A percentile compares a stretch with the other conserved stretches of the same genome.
These are phyloP conservation scores for Podospora fimiseda DNA, from an alignment of 495 filamentous ascomycete genomes.

Conservation along the genomic window DNA sequence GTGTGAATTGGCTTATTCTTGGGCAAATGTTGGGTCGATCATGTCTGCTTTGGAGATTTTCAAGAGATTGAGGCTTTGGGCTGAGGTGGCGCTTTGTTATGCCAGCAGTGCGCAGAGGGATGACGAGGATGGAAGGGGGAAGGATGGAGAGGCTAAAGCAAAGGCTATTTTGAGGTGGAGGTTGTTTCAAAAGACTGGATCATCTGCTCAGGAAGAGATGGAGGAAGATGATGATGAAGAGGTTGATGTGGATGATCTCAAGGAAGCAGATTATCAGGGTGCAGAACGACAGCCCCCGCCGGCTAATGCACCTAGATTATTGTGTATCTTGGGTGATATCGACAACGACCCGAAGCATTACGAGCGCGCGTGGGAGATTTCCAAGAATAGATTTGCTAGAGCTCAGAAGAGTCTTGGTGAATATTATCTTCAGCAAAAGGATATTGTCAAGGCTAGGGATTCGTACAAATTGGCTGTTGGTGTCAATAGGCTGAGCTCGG, in stretches of 20 bases:
- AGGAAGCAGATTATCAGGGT: conserved; percentile 48
- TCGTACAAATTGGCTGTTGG: conserved; percentile 71
- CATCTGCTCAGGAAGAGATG: conserved; percentile 15
- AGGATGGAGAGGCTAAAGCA: conserved; percentile 67
- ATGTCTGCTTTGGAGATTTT: conserved; percentile 93
- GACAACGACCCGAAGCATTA: conserved; percentile 67
- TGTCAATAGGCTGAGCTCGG: conserved; percentile 72
- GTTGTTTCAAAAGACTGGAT: conserved; percentile 58
- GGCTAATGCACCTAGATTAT: conserved; percentile 76
- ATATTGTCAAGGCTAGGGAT: conserved; percentile 62
- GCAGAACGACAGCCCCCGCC: conserved; percentile 63
- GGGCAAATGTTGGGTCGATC: conserved; percentile 80
- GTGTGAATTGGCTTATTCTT: conserved; percentile 83
- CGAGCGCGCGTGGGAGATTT: conserved; percentile 84
- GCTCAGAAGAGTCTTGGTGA: conserved; percentile 84
- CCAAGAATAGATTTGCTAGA: conserved; percentile 68
- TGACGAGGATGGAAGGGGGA: conserved; percentile 50
- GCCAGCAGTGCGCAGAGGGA: conserved; percentile 53
- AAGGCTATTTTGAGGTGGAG: conserved; percentile 65
- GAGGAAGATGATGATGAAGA: conserved; percentile 46
- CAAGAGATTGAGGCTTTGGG: conserved; percentile 89
- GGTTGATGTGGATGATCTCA: conserved; percentile 43
- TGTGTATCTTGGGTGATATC: conserved; percentile 91
- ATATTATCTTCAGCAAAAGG: conserved; percentile 57
- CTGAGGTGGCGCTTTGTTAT: conserved; percentile 88